A percentile compares a stretch with the other conserved stretches of the same genome.
Conservation (phyloP, 225 moss, liverwort and hornwort species). For the Asterella californica region DNA sequence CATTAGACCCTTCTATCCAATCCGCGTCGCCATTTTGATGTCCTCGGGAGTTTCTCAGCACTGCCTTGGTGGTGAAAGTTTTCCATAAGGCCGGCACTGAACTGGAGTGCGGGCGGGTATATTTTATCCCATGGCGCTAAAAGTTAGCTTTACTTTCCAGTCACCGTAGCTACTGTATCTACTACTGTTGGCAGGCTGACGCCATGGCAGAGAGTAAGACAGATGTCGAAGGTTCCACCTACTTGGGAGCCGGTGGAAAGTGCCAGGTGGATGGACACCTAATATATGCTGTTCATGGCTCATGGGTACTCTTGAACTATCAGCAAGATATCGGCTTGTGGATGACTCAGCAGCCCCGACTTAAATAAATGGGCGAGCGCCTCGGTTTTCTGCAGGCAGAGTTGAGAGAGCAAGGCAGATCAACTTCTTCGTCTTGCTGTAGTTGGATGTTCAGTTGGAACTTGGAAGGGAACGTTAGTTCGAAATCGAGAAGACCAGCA, state of each 20-base stretch:
- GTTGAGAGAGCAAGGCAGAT: too few relatives aligned
- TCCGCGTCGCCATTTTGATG: neutral
- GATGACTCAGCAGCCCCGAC: neutral
- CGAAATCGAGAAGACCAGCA: neutral
- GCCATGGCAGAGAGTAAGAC: neutral
- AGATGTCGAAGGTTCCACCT: neutral
- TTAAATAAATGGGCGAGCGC: neutral
- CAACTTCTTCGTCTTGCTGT: too few relatives aligned
- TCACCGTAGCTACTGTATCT: neutral
- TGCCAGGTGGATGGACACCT: neutral
- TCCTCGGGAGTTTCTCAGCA: neutral
- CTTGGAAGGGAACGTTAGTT: too few relatives aligned
- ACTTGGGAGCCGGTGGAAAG: neutral
- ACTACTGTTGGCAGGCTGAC: neutral
- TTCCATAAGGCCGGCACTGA: too few relatives aligned
- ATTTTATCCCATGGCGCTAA: too few relatives aligned
- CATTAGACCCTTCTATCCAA: neutral
- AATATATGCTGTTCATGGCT: too few relatives aligned
- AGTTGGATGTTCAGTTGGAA: too few relatives aligned
- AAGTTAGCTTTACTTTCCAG: too few relatives aligned
- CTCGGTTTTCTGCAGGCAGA: too few relatives aligned
- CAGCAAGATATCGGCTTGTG: neutral
- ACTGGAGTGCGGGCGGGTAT: too few relatives aligned
- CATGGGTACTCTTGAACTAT: neutral
- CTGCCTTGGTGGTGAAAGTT: too few relatives aligned